Evolutionary conservation across 768 basidiomycete genomes (phyloP).

Genomic region (Lactarius sanguifluus): DNA sequence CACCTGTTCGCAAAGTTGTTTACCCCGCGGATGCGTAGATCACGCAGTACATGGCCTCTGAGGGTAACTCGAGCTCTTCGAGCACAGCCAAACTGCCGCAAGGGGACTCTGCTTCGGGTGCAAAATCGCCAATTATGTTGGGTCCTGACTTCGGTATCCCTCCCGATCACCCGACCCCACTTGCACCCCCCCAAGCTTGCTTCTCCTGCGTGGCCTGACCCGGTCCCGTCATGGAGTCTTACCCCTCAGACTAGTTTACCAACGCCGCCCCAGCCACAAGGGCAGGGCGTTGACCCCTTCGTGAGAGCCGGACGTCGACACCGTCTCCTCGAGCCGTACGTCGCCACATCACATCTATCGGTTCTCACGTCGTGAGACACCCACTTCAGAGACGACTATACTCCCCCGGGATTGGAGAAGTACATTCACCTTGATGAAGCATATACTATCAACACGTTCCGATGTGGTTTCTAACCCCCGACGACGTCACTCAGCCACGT

Average conservation of each 20-base stretch:
- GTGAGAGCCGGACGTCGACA: neutral
- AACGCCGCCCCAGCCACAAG: neutral
- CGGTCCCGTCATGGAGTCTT: neutral
- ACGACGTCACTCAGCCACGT: conserved; percentile 18
- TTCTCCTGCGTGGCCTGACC: neutral
- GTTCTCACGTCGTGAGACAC: neutral
- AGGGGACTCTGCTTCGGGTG: neutral
- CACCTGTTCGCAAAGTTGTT: neutral
- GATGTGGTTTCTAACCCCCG: conserved; percentile 4
- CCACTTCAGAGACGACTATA: neutral
- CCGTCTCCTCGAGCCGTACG: conserved; percentile 13
- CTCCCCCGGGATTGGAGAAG: conserved; percentile 12
- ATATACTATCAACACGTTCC: conserved; percentile 3
- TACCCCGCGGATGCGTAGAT: neutral
- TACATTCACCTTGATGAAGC: conserved; percentile 8
- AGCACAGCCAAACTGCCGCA: neutral
- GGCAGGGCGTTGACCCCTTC: neutral
- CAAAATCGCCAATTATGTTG: neutral
- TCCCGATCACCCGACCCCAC: neutral
- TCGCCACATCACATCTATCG: neutral
- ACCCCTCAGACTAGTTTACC: neutral
- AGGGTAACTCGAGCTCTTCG: neutral
- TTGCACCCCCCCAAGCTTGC: neutral
- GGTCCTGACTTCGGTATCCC: neutral
- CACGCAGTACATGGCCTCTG: neutral